Conservation (phyloP, 306 rosid species). For the Argentina anserina region DNA sequence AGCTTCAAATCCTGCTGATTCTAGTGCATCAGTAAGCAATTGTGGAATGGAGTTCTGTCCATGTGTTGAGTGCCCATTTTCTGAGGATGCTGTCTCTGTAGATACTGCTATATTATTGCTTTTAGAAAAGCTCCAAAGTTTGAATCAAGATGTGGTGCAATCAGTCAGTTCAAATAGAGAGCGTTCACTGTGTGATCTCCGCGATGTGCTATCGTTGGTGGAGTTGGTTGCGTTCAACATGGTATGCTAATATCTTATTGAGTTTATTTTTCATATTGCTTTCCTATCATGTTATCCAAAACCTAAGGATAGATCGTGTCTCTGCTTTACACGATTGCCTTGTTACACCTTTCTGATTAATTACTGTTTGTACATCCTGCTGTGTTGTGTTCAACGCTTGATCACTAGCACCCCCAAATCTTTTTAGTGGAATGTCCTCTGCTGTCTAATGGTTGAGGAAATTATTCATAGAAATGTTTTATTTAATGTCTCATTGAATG, state of each 20-base stretch:
- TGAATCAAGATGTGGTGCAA: constrained; percentile 17
- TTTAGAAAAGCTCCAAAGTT: constrained; percentile 40
- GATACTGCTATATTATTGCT: constrained; percentile 52
- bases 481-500: too few relatives aligned
- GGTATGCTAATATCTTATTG: constrained; percentile 39
- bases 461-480: background rate
- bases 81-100: constrained; percentile 47
- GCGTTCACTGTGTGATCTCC: constrained; percentile 34
- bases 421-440: background rate
- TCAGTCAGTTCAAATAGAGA: constrained; percentile 23
- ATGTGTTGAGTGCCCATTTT: constrained; percentile 56
- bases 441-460: background rate
- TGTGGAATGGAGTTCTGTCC: constrained; percentile 37
- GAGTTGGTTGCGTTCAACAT: constrained; percentile 65
- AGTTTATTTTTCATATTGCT: constrained; percentile 4
- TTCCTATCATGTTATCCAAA: background rate
- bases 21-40: constrained; percentile 36
- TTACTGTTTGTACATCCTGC: background rate
- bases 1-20: constrained; percentile 30
- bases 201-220: constrained; percentile 65
- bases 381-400: background rate
- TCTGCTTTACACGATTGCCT: background rate
- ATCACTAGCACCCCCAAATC: background rate
- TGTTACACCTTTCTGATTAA: constrained; percentile 3
- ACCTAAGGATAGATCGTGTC: background rate